Percentiles rank a stretch among this genome's conserved stretches.
Conservation (phyloP, 2,329 filamentous ascomycete genomes). For the Endoconidiophora laricicola region DNA sequence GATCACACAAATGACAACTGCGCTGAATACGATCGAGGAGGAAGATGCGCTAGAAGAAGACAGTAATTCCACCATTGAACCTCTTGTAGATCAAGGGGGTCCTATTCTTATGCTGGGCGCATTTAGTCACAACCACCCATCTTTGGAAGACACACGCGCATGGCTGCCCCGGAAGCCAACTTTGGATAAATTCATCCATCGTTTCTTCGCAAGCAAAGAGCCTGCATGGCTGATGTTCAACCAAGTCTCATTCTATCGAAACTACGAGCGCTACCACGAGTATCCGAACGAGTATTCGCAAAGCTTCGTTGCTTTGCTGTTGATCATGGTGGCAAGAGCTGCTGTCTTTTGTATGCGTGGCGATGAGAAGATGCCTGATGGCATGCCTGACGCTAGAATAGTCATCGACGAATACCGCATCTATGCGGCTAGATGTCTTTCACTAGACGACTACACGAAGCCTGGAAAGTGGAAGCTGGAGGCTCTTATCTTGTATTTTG, state of each 20-base stretch:
- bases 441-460: constrained; percentile 19
- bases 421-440: constrained; percentile 18
- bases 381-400: constrained; percentile 14
- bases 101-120: constrained; percentile 17
- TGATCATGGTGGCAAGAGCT: constrained; percentile 19
- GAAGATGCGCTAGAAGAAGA: constrained; percentile 14
- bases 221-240: constrained; percentile 20
- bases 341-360: constrained; percentile 17
- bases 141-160: constrained; percentile 13
- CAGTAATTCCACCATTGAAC: constrained; percentile 12
- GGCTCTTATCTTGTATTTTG: constrained; percentile 18
- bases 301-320: constrained; percentile 20
- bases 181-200: constrained; percentile 17
- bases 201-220: constrained; percentile 19
- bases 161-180: constrained; percentile 16
- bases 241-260: constrained; percentile 16
- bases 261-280: background rate
- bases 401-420: constrained; percentile 16
- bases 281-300: too few relatives aligned
- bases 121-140: constrained; percentile 13
- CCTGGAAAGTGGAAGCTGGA: constrained; percentile 17
- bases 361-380: constrained; percentile 14
- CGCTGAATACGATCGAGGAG: constrained; percentile 9
- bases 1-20: too few relatives aligned
- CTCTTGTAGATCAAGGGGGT: constrained; percentile 12